phyloP scores from a whole-genome alignment of 768 basidiomycete genomes.

The Imleria badia region DNA sequence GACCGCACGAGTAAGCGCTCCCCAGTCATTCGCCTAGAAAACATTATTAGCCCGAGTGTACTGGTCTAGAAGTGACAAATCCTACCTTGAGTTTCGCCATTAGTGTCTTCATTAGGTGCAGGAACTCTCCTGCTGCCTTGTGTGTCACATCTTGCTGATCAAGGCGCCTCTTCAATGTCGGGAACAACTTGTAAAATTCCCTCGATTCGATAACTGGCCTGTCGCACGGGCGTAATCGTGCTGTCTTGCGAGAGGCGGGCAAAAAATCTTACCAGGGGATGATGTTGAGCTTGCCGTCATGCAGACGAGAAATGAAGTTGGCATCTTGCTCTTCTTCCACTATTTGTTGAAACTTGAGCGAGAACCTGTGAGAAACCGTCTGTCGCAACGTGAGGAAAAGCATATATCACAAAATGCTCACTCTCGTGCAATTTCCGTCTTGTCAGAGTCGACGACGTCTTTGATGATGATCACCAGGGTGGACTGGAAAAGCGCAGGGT shows the following conservation, averaged over 20 bases:
- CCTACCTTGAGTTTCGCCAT: conserved; percentile 66
- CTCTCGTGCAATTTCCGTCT: conserved; percentile 57
- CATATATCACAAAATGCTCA: conserved; percentile 30
- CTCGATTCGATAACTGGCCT: conserved; percentile 60
- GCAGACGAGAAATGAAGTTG: conserved; percentile 61
- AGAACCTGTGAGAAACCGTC: conserved; percentile 40
- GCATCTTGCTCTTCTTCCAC: conserved; percentile 59
- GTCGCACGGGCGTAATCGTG: neutral
- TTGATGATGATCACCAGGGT: conserved; percentile 64
- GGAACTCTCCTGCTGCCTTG: conserved; percentile 49
- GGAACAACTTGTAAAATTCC: conserved; percentile 56
- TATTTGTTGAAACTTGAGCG: conserved; percentile 57
- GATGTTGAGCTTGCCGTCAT: conserved; percentile 52
- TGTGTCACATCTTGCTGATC: conserved; percentile 51
- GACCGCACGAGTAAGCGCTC: conserved; percentile 53
- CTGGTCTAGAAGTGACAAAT: neutral
- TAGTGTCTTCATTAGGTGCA: conserved; percentile 55
- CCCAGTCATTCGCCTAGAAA: conserved; percentile 61
- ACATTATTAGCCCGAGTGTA: neutral
- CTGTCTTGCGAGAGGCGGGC: neutral
- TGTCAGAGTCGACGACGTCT: conserved; percentile 65
- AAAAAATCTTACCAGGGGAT: conserved; percentile 47
- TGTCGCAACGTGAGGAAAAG: neutral
- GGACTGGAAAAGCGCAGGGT: conserved; percentile 58
- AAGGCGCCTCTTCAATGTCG: conserved; percentile 43